These are phyloP conservation scores for Paramecium sonneborni DNA, from an alignment of 73 alveolate genomes.

Conservation along the genomic window DNA sequence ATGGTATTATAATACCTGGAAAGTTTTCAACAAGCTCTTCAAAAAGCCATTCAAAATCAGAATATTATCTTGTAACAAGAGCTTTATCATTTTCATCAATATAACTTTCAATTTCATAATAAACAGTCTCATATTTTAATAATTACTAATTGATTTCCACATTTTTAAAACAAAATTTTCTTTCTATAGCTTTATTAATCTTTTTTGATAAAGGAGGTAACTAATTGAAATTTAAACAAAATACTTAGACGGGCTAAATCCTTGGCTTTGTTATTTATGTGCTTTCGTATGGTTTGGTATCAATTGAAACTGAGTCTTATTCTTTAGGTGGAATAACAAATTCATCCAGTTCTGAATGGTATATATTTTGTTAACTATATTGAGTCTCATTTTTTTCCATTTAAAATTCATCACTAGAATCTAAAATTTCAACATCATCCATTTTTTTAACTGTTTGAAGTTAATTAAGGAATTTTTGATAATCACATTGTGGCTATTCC, in stretches of 20 bases:
- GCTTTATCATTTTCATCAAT: background rate
- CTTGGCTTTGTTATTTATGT: slow-evolving; percentile 6
- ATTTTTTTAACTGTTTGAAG: background rate
- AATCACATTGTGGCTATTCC: background rate
- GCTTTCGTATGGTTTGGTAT: slow-evolving; percentile 27
- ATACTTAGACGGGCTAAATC: slow-evolving; percentile 28
- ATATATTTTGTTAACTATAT: slow-evolving; percentile 9
- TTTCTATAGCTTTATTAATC: background rate
- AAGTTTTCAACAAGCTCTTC: slow-evolving; percentile 36
- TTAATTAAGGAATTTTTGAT: background rate
- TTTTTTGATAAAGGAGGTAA: slow-evolving; percentile 30
- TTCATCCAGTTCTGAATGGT: slow-evolving; percentile 50
- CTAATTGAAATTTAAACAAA: slow-evolving; percentile 15
- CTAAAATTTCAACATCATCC: background rate
- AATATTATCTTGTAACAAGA: slow-evolving; percentile 16
- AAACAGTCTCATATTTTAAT: slow-evolving; percentile 12
- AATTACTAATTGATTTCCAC: slow-evolving; percentile 21
- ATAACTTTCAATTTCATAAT: slow-evolving; percentile 44
- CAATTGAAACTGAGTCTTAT: slow-evolving; percentile 17
- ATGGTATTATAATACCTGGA: slow-evolving; percentile 49
- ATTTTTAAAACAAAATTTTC: slow-evolving; percentile 14
- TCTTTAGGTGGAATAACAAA: slow-evolving; percentile 51
- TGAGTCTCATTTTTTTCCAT: slow-evolving; percentile 23
- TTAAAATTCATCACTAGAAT: slow-evolving; percentile 40
- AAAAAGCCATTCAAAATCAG: slow-evolving; percentile 48